Evolutionary conservation across 345 rosid genomes (phyloP).

Genomic region (Punica granatum): DNA sequence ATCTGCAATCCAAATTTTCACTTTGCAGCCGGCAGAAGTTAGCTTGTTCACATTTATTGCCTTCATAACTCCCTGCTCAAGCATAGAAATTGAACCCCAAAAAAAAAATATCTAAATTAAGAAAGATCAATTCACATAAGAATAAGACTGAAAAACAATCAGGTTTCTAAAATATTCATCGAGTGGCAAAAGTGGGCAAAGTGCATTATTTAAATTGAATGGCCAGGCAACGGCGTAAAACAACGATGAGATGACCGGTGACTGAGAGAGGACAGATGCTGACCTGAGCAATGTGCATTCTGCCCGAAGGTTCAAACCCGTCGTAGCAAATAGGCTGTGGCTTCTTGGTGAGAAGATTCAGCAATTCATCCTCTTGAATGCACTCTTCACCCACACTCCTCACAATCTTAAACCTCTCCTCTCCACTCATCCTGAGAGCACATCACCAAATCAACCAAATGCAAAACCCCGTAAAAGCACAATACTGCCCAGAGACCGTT

Average conservation of each 20-base stretch:
- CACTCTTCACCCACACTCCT: slow-evolving; percentile 84
- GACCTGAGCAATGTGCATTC: slow-evolving; percentile 97
- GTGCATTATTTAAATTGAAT: background rate
- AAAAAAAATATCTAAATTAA: background rate
- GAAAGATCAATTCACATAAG: background rate
- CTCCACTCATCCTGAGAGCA: slow-evolving; percentile 46
- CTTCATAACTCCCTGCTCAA: too few species aligned
- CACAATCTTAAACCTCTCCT: slow-evolving; percentile 60
- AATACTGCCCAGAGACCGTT: background rate
- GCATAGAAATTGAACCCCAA: background rate
- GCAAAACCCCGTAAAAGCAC: background rate
- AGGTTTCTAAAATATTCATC: background rate
- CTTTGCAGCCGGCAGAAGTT: slow-evolving; percentile 80
- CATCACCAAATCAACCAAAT: slow-evolving; percentile 1
- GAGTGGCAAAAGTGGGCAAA: background rate
- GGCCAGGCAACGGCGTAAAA: background rate
- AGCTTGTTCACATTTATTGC: slow-evolving; percentile 68
- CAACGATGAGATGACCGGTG: background rate
- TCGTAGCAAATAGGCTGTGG: slow-evolving; percentile 80
- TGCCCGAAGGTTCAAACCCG: slow-evolving; percentile 92
- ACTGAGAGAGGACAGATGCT: background rate
- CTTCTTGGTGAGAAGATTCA: slow-evolving; percentile 66
- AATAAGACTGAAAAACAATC: too few species aligned
- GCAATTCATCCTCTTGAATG: slow-evolving; percentile 72
- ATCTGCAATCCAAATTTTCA: slow-evolving; percentile 92